Base-by-base conservation (phyloP, 2,329 filamentous ascomycete genomes). In the Aureobasidium sp. region DNA sequence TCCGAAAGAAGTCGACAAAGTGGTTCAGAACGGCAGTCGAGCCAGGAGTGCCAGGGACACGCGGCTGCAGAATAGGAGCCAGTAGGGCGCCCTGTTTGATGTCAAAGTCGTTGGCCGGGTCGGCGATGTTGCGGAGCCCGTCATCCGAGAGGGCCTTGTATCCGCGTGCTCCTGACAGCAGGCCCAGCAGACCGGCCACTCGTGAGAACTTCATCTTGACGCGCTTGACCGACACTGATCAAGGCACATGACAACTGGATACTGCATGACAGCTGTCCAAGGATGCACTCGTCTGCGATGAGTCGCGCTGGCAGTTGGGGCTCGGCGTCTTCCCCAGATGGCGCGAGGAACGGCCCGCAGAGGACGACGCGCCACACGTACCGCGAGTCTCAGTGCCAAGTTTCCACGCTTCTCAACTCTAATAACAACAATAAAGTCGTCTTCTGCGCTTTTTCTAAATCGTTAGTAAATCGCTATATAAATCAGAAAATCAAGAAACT, bases 41-140 rank as follows among this genome's bases (percentile, higher is more conserved):
- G 31, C 91, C 91, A 1, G 86, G 80, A 0, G 91, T 96, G 17
- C 92, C 94, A 7, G 94, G 90, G 0, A 99, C 92, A 64, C 94
- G 89, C 1, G 94, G 87, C 56, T 88, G 86, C 60, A 99, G 80
- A 69, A 99, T 92, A 1, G 93, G 94, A 3, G 93, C 83, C 36
- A 99, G 84, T 20, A 99, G 81, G 4, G 83, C 78, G 67, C 91
- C 91, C 37, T 79, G 82, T 64, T 87, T 76, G 68, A 94, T 90
- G 75, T 96, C 84, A 73, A 97, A 93, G 64, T 72, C 65, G 62
- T 80, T 76, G 64, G 84, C 86, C 1, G 87, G 86, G n/a, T 82
- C 83, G 14, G 91, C 89, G 17, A 99, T 82, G 58, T 78, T 79
- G 65, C 80, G 82, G 47, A 97, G 81, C 37, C 88, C 87, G 62